Evolutionary conservation across 495 filamentous ascomycete species (phyloP), one percentile per base, ranked within the genome.

Genomic region (Neurospora africana): DNA sequence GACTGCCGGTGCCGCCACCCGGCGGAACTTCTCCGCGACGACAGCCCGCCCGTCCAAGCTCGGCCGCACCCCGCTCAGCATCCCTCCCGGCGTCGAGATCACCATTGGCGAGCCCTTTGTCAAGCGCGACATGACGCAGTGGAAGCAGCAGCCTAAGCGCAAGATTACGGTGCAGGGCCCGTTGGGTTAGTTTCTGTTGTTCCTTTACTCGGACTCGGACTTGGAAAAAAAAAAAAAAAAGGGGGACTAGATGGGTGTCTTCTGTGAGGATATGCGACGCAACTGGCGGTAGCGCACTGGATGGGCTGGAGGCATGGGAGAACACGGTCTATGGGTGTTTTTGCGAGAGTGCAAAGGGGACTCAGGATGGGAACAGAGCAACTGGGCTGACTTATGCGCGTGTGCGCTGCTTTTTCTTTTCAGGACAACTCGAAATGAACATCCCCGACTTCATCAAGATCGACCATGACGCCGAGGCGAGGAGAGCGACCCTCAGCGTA

Each of bases 71-170:
- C 87, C 93, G 38, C 86, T 99, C 74, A 90, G 92, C 67, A 85
- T 98, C 5, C 95, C 95, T 4, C 89, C 91, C 0, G 91, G 93
- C 74, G 94, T 98, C 39, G 89, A 89, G 38, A 84, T 98, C 72
- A 80, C 88, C 39, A 83, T 92, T 53, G 84, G 91, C 68, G 86
- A 90, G 47, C 88, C 89, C 8, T 84, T 79, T 43, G 75, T 79
- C 6, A 85, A 81, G 76, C 88, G 86, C 70, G 85, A 85, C 13
- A 77, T 80, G 30, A 84, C 86, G 47, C 86, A 80, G 11, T 85
- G 85, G n/a, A 77, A 82, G 19, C 75, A 84, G 68, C 87, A 89
- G 75, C 79, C 83, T 33, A 85, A 87, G 72, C 87, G 88, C 70
- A 87, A 86, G 72, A 87, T 87, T 68, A 86, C 81, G 23, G 86